Evolutionary conservation across 331 rosid genomes (phyloP), one percentile per base, ranked within the genome.

Genomic region (Quercus phellos): DNA sequence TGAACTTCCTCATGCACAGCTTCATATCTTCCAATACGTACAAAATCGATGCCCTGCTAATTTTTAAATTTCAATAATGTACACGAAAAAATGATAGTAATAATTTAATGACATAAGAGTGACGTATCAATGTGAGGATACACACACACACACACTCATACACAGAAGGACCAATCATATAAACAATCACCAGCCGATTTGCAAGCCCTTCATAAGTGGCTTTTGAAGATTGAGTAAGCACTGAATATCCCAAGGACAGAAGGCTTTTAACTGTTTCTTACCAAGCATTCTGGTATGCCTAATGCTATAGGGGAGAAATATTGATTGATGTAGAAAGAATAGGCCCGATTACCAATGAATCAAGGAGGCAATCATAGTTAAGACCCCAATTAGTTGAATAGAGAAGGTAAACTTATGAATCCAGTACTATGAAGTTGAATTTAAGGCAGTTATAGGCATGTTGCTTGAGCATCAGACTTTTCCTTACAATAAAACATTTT

Each of bases 21-120:
- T 80, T 86, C 94, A 63, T 79, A 82, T 81, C 98, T 92, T 81
- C 99, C 99, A 74, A 94, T 85, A 38, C 99, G 93, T 55, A 94
- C 51, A 88, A 92, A 94, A 85, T 94, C 96, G 74, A 94, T 86
- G 55, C 86, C 90, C 97, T 94, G 80, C 78, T 81, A 78, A 76
- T 55, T 64, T 79, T 77, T 43, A 76, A 34, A 74, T 78, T 82
- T 78, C 79, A 78, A 68, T 43, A 63, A 51, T 66, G 78, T 19
- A 43, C 54, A 70, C 58, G 34, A 35, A 24, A 59, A 61, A 29
- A 6, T 50, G 29, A 66, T 18, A 14, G n/a, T 51, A 74, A 30
- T 51, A 51, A 29, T 29, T 73, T 75, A 26, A 79, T 17, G 43
- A 51, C 54, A 56, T 68, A 67, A 70, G 34, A 26, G 71, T 43